Conservation (phyloP, 805 yeast species). For the Candida maris region DNA sequence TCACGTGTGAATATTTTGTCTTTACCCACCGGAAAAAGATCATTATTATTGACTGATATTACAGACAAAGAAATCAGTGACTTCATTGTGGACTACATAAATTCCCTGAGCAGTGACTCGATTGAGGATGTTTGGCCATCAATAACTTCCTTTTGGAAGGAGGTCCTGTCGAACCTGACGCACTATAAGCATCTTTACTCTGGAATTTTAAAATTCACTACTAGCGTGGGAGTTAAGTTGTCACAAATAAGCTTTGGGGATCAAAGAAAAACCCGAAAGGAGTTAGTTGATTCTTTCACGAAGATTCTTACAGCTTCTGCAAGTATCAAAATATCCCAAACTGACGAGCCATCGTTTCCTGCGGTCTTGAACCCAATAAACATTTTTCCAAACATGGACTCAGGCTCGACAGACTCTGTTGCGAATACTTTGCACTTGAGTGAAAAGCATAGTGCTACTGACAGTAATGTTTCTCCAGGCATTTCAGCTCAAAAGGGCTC, state of each 20-base stretch:
- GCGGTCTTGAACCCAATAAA: conserved; percentile 23
- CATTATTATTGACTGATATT: conserved; percentile 47
- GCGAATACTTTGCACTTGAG: not conserved
- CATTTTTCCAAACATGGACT: conserved; percentile 18
- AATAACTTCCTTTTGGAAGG: conserved; percentile 56
- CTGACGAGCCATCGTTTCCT: conserved; percentile 18
- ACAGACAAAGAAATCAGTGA: conserved; percentile 41
- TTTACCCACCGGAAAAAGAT: conserved; percentile 30
- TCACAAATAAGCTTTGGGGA: conserved; percentile 59
- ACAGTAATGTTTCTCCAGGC: not conserved
- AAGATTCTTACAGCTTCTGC: conserved; percentile 23
- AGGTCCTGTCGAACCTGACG: conserved; percentile 44
- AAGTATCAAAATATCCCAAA: conserved; percentile 17
- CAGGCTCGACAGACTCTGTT: conserved; percentile 6
- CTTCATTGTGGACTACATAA: conserved; percentile 60
- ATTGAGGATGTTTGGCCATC: conserved; percentile 75
- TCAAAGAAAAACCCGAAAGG: conserved; percentile 56
- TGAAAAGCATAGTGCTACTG: not conserved
- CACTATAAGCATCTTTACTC: conserved; percentile 50
- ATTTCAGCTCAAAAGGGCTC: conserved; percentile 2
- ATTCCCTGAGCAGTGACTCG: conserved; percentile 68
- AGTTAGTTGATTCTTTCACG: conserved; percentile 31
- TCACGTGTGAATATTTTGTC: conserved; percentile 40
- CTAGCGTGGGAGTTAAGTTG: conserved; percentile 52
- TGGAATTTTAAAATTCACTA: conserved; percentile 48